These are phyloP conservation scores for Angomonas ambiguus DNA, from an alignment of 208 protist species.

Conservation along the genomic window DNA sequence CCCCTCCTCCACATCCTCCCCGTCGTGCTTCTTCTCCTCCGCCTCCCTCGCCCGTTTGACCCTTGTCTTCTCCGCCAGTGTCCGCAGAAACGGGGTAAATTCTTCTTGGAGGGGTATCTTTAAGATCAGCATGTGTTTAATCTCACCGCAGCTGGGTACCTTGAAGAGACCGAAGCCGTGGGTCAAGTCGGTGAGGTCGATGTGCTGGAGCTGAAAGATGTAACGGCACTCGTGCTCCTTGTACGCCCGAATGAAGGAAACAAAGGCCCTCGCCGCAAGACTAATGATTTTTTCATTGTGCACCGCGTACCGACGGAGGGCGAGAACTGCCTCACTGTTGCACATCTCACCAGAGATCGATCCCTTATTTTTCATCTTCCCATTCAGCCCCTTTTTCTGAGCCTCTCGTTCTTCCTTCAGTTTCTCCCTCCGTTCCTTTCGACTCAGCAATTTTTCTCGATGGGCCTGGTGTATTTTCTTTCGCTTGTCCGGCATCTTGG, in stretches of 20 bases:
- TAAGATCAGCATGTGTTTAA: constrained; percentile 78
- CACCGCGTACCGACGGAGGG: constrained; percentile 48
- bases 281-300: constrained; percentile 70
- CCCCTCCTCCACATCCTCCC: constrained; percentile 14
- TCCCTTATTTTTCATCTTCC: constrained; percentile 26
- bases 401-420: constrained; percentile 48
- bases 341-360: constrained; percentile 79
- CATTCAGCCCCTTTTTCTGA: constrained; percentile 25
- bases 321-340: constrained; percentile 57
- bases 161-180: constrained; percentile 90
- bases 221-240: constrained; percentile 93
- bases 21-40: constrained; percentile 37
- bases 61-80: constrained; percentile 26
- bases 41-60: constrained; percentile 62
- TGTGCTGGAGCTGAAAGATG: constrained; percentile 89
- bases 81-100: constrained; percentile 56
- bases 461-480: constrained; percentile 73
- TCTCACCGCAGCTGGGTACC: constrained; percentile 88
- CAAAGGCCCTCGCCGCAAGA: constrained; percentile 80
- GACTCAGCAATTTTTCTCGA: constrained; percentile 61
- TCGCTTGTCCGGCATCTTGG: constrained; percentile 45
- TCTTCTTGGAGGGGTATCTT: constrained; percentile 81
- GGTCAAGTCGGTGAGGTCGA: constrained; percentile 94
- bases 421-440: constrained; percentile 61
- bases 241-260: constrained; percentile 92